phyloP scores from a whole-genome alignment of 768 basidiomycete genomes.

The Lactarius tabidus region DNA sequence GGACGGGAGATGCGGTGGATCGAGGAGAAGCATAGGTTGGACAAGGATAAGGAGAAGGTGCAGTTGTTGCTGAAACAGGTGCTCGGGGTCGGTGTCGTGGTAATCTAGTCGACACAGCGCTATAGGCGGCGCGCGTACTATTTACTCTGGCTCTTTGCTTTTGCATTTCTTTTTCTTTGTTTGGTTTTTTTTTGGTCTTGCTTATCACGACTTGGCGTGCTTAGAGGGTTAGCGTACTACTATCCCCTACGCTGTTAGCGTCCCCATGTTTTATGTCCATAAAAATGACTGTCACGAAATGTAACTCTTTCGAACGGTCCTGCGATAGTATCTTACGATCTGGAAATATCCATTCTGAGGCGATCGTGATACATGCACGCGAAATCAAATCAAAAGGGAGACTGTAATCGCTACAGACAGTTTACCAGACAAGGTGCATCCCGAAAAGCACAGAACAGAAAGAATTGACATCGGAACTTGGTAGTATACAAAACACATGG shows the following conservation, averaged over 20 bases:
- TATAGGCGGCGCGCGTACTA: neutral
- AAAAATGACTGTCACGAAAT: constrained; percentile 12
- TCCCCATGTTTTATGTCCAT: neutral
- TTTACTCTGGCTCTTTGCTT: neutral
- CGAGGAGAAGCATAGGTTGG: constrained; percentile 63
- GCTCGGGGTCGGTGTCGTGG: constrained; percentile 34
- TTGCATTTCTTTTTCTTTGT: neutral
- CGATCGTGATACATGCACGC: neutral
- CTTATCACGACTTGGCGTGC: neutral
- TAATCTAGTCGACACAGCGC: constrained; percentile 15
- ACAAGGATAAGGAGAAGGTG: constrained; percentile 63
- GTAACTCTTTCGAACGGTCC: constrained; percentile 8
- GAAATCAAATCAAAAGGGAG: neutral
- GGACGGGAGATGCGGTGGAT: constrained; percentile 64
- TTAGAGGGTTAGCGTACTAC: neutral
- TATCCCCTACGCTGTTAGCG: neutral
- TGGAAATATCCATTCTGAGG: neutral
- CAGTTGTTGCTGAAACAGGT: constrained; percentile 64
- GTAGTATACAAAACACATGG: too few relatives aligned
- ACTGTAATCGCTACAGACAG: neutral
- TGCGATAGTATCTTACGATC: neutral
- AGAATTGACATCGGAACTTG: too few relatives aligned
- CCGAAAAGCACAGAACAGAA: too few relatives aligned
- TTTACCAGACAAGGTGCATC: too few relatives aligned
- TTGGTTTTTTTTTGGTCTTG: neutral